Evolutionary conservation across 495 filamentous ascomycete genomes (phyloP), one percentile per base, ranked within the genome.

Genomic region (Staphylotrichum tortipilum): DNA sequence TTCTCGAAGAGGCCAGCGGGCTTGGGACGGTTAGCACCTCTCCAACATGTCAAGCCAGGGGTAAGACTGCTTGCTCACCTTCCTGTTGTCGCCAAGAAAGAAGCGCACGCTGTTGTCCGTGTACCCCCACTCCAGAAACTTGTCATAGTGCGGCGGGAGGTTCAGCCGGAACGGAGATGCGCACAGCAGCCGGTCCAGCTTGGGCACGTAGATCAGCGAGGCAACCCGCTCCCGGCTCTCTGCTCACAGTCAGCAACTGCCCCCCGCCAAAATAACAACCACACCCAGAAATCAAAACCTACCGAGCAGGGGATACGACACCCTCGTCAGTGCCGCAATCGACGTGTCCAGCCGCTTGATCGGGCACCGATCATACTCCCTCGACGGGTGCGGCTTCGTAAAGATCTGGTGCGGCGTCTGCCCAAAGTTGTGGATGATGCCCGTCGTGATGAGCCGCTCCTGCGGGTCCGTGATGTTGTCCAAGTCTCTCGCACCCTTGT

Each of bases 391-490:
- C 14, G 82, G 73, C 52, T 83, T 80, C 24, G 80, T 81, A 65
- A 96, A 98, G 17, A 96, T 83, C 65, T 98, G 92, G 65, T 91
- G 81, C 2, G 94, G 94, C 11, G 94, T 98, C 63, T 98, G 92
- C 1, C 92, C 92, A 67, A 98, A 98, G 60, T 96, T 96, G 67
- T 98, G 89, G 51, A 98, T 95, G 59, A 95, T 95, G 21, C 88
- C 86, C 55, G 95, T 95, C 0, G 88, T 90, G 4, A 87, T 86
- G 15, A 86, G 68, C 30, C 86, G 76, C 62, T 95, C 89, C 48
- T 87, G 77, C 0, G 86, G 85, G 60, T 98, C 92, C 34, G 83
- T 79, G 58, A 98, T 97, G 39, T 80, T 82, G 57, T 98, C 92
- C 3, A 98, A 76, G 67, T 98, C 86, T 56, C 85, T 89, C 9